Evolutionary conservation across 108 stramenopile species (phyloP).

Genomic region (Schizochytrium sp.): DNA sequence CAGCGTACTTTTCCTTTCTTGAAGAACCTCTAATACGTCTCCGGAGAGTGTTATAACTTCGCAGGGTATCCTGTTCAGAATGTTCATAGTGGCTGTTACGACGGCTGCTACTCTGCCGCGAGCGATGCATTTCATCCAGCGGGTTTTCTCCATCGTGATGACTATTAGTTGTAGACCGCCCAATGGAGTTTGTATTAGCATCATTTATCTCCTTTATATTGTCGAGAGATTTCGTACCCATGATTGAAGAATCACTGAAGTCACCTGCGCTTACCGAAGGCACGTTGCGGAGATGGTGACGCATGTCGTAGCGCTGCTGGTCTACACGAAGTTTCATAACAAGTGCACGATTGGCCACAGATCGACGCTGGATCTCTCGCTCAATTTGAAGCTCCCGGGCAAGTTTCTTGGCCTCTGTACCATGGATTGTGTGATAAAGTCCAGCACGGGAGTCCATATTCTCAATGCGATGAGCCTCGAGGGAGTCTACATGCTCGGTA

Average conservation of each 20-base stretch:
- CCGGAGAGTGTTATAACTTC: neutral
- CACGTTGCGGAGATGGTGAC: constrained; percentile 23
- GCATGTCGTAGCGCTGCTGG: constrained; percentile 21
- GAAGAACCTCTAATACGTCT: neutral
- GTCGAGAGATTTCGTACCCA: neutral
- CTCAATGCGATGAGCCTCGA: constrained; percentile 19
- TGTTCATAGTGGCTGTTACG: neutral
- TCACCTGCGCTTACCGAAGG: neutral
- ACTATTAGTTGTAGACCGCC: neutral
- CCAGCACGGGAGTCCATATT: constrained; percentile 49
- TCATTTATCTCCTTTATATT: neutral
- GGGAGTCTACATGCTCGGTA: neutral
- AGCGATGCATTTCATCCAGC: neutral
- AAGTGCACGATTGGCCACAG: constrained; percentile 42
- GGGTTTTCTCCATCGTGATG: neutral
- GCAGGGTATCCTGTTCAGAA: neutral
- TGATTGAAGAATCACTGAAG: neutral
- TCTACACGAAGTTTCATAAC: neutral
- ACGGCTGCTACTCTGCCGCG: neutral
- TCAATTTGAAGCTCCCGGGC: constrained; percentile 19
- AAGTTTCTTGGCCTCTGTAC: constrained; percentile 1
- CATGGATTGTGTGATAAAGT: constrained; percentile 48
- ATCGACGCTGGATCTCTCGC: constrained; percentile 46
- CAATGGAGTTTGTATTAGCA: neutral
- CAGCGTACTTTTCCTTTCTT: neutral